These are phyloP conservation scores for Aeschynomene evenia DNA, from an alignment of 306 rosid genomes.

Conservation along the genomic window DNA sequence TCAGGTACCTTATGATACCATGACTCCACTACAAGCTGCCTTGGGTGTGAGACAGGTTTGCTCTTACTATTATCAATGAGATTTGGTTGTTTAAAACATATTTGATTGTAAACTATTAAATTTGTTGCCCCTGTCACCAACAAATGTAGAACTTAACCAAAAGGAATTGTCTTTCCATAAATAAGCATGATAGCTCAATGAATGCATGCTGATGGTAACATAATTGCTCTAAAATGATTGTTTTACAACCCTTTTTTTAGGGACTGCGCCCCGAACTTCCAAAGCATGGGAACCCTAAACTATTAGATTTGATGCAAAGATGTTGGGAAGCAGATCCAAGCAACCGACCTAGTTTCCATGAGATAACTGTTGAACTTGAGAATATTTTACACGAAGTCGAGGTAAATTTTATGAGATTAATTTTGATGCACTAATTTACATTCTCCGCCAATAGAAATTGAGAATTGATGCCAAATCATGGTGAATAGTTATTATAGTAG, in stretches of 20 bases:
- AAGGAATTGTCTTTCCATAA: not conserved
- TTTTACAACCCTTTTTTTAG: conserved; percentile 46
- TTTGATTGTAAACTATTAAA: not conserved
- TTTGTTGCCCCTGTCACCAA: not conserved
- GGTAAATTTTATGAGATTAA: conserved; percentile 48
- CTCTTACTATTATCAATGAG: conserved; percentile 10
- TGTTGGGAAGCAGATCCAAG: conserved; percentile 89
- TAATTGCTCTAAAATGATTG: conserved; percentile 12
- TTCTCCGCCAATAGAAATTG: no score
- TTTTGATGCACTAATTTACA: no score
- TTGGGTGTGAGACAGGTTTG: conserved; percentile 99
- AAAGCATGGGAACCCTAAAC: conserved; percentile 64
- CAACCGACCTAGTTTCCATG: conserved; percentile 72
- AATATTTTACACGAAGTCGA: conserved; percentile 57
- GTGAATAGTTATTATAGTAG: no score
- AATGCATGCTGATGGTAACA: conserved; percentile 14
- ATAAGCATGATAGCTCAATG: not conserved
- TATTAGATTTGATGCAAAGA: conserved; percentile 78
- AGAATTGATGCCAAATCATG: no score
- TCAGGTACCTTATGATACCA: conserved; percentile 92
- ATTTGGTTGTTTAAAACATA: not conserved
- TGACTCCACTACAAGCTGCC: conserved; percentile 99
- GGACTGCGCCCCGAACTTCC: conserved; percentile 96
- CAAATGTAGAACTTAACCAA: not conserved
- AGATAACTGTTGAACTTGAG: conserved; percentile 72